A percentile compares a stretch with the other conserved stretches of the same genome.
Conservation (phyloP, 345 rosid genomes). For the Citrus mangshanensis region DNA sequence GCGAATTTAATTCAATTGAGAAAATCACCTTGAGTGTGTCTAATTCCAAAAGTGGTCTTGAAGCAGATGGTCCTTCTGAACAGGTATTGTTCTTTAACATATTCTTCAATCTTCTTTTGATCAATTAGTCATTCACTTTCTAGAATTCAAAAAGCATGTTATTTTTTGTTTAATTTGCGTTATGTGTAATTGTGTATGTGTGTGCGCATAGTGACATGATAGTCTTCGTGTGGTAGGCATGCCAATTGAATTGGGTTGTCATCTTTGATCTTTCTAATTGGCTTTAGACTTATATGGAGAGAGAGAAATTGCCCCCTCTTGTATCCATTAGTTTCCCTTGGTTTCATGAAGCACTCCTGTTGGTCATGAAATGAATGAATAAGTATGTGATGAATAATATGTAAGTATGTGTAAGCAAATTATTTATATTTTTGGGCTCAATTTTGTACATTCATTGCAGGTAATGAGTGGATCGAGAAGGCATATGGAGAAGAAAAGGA, state of each 20-base stretch:
- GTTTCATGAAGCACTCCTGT: not conserved
- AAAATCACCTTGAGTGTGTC: constrained; percentile 28
- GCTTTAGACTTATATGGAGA: not conserved
- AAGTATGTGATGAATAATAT: not conserved
- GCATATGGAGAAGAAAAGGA: constrained; percentile 62
- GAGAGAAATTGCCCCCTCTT: not conserved
- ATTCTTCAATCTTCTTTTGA: not conserved
- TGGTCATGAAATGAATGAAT: not conserved
- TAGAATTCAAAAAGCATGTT: not conserved
- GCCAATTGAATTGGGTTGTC: not conserved
- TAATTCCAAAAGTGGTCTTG: constrained; percentile 29
- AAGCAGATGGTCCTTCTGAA: constrained; percentile 33
- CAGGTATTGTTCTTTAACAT: constrained; percentile 38
- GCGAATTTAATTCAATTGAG: constrained; percentile 31
- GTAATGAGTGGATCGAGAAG: constrained; percentile 35
- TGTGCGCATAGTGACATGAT: not conserved
- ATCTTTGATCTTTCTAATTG: not conserved
- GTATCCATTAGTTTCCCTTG: not conserved
- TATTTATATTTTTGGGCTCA: not conserved
- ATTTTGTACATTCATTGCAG: constrained; percentile 28
- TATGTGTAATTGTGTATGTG: not conserved
- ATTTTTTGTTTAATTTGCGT: not conserved
- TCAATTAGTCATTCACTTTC: not conserved
- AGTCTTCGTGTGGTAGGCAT: not conserved
- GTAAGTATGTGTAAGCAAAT: too few relatives aligned